These are phyloP conservation scores for Pseudocercospora macadamiae DNA, from an alignment of 2,329 filamentous ascomycete species.

Conservation along the genomic window DNA sequence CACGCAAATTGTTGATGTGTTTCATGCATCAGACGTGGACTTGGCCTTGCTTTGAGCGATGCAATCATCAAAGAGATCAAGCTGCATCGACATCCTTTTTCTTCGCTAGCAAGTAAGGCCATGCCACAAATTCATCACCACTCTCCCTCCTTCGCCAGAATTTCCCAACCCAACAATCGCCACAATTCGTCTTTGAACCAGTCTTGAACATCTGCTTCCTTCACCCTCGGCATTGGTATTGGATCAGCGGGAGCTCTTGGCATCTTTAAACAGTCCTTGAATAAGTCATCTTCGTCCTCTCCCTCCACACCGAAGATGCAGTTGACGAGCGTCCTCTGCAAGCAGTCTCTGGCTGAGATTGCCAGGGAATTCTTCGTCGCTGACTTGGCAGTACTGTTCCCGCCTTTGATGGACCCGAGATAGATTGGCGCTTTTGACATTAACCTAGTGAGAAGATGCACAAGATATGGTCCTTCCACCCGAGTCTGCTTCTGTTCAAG, in stretches of 20 bases:
- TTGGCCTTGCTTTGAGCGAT: no score
- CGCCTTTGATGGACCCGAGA: conserved; percentile 29
- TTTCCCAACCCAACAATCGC: conserved; percentile 62
- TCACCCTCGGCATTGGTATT: conserved; percentile 40
- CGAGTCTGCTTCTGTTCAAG: conserved; percentile 29
- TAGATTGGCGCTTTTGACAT: conserved; percentile 44
- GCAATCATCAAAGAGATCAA: no score
- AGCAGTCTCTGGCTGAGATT: conserved; percentile 44
- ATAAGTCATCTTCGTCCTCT: conserved; percentile 39
- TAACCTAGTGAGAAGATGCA: conserved; percentile 45
- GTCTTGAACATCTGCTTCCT: conserved; percentile 48
- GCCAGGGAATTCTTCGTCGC: conserved; percentile 40
- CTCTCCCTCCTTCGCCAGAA: conserved; percentile 38
- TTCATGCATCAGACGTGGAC: no score
- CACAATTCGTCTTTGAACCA: conserved; percentile 62
- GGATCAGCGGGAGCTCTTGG: conserved; percentile 35
- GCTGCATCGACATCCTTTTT: no score
- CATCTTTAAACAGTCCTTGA: conserved; percentile 47
- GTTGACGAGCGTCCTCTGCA: conserved; percentile 50
- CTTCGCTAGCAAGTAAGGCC: no score
- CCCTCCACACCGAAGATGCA: conserved; percentile 46
- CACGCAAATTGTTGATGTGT: no score
- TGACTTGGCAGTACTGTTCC: conserved; percentile 30
- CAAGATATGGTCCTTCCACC: conserved; percentile 46
- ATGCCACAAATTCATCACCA: no score